Evolutionary conservation across 2,329 filamentous ascomycete species (phyloP), one percentile per base, ranked within the genome.

Genomic region (Neofusicoccum sp.): DNA sequence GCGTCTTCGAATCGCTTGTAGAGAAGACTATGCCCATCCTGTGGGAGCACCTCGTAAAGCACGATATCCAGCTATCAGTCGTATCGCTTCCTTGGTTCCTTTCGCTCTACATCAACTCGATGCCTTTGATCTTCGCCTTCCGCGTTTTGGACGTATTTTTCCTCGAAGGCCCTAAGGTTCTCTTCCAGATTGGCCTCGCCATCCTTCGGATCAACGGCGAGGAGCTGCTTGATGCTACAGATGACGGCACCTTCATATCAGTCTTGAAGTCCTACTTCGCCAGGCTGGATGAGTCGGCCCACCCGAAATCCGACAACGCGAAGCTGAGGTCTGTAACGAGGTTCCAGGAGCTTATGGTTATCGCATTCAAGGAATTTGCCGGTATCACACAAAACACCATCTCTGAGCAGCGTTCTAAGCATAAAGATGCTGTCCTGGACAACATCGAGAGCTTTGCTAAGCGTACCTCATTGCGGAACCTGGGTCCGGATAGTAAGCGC

Each of bases 401-500:
- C 63, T 89, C 89, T 0, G 95, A 98, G 66, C 84, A 96, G 70
- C 87, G 95, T 24, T 82, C 90, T 41, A 96, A 93, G 76, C 96
- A 98, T 76, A 98, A 98, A 76, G 91, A 95, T 70, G 89, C 90
- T 0, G 95, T 99, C 33, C 81, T 99, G 60, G 92, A 92, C 73
- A 97, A 93, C 66, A 98, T 99, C 70, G 95, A 98, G 77, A 96
- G 86, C 68, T 99, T 99, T 71, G 92, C 95, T 57, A 99, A 98
- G 79, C 86, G 95, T 65, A 99, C 95, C 2, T 96, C 93, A 1
- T 96, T 99, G 64, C 85, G 95, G 36, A 99, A 99, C 69, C 84
- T 99, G 28, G 95, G 95, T 0, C 92, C 93, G 0, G 95, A 99
- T 67, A 97, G 93, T 80, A 99, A 98, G 77, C 85, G 93, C 58